Conservation (phyloP, 2,329 filamentous ascomycete species). For the Ceratocystis albifundus region DNA sequence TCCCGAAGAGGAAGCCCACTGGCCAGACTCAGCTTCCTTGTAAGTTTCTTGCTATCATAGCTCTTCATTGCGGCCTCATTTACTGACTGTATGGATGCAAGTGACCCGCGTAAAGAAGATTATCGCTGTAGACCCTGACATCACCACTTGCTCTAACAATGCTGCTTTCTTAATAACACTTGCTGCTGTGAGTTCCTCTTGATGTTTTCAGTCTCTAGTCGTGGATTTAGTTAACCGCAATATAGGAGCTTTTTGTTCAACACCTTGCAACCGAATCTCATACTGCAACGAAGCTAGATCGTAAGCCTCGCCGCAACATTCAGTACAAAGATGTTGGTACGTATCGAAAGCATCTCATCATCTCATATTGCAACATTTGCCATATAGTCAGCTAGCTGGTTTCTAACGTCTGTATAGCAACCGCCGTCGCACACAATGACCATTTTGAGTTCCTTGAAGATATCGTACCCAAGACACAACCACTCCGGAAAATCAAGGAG, state of each 20-base stretch:
- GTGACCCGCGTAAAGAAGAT: slow-evolving; percentile 96
- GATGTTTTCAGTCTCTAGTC: slow-evolving; percentile 7
- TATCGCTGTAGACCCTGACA: slow-evolving; percentile 75
- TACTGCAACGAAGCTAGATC: slow-evolving; percentile 79
- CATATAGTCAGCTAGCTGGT: neutral
- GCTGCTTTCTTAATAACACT: slow-evolving; percentile 88
- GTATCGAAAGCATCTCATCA: slow-evolving; percentile 24
- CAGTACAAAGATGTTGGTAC: slow-evolving; percentile 89
- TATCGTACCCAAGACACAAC: slow-evolving; percentile 73
- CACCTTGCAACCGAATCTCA: slow-evolving; percentile 76
- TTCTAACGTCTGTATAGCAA: slow-evolving; percentile 40
- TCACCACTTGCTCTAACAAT: slow-evolving; percentile 78
- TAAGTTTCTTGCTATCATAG: slow-evolving; percentile 36
- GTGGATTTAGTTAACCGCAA: slow-evolving; percentile 19
- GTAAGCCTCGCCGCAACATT: slow-evolving; percentile 83
- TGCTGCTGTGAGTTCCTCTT: slow-evolving; percentile 52
- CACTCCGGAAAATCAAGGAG: slow-evolving; percentile 68
- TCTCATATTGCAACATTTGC: neutral
- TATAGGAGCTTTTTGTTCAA: slow-evolving; percentile 86
- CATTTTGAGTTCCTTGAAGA: slow-evolving; percentile 92
- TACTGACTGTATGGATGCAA: slow-evolving; percentile 31
- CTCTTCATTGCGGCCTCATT: neutral
- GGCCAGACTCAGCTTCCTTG: slow-evolving; percentile 76
- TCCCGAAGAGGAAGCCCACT: slow-evolving; percentile 54
- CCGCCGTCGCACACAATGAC: slow-evolving; percentile 75